A percentile compares a stretch with the other conserved stretches of the same genome.
These are phyloP conservation scores for Codiaeum variegatum DNA, from an alignment of 441 rosid genomes.

Conservation along the genomic window DNA sequence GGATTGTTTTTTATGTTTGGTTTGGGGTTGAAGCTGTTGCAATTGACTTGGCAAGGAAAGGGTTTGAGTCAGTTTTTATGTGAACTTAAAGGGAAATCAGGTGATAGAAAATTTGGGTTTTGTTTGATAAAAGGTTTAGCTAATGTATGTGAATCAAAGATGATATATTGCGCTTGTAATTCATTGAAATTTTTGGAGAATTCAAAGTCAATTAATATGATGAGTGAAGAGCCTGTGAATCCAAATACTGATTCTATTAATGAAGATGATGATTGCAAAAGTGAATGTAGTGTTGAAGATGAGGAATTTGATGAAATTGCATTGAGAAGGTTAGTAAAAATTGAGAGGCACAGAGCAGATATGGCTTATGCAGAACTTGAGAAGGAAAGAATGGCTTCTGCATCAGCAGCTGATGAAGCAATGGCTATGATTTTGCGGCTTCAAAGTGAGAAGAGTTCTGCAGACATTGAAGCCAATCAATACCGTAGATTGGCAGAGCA, in stretches of 20 bases:
- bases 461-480: slow-evolving; percentile 64
- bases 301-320: slow-evolving; percentile 43
- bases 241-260: slow-evolving; percentile 5
- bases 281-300: slow-evolving; percentile 45
- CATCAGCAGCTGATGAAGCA: slow-evolving; percentile 75
- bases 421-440: slow-evolving; percentile 82
- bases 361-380: slow-evolving; percentile 50
- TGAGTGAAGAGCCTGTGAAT: not conserved
- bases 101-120: slow-evolving; percentile 21
- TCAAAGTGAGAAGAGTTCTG: slow-evolving; percentile 55
- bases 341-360: slow-evolving; percentile 47
- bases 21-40: slow-evolving; percentile 42
- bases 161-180: slow-evolving; percentile 16
- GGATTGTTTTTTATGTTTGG: slow-evolving; percentile 40
- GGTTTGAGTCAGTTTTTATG: slow-evolving; percentile 28
- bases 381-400: slow-evolving; percentile 68
- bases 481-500: slow-evolving; percentile 52
- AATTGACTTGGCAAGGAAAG: slow-evolving; percentile 27
- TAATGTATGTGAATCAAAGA: slow-evolving; percentile 22
- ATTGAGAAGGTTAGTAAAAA: slow-evolving; percentile 54
- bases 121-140: slow-evolving; percentile 21
- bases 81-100: slow-evolving; percentile 30
- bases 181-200: slow-evolving; percentile 23
- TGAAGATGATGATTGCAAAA: slow-evolving; percentile 24
- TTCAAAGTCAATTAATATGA: slow-evolving; percentile 7